These are phyloP conservation scores for Suillus ampliporus DNA, from an alignment of 768 basidiomycete genomes.

Conservation along the genomic window DNA sequence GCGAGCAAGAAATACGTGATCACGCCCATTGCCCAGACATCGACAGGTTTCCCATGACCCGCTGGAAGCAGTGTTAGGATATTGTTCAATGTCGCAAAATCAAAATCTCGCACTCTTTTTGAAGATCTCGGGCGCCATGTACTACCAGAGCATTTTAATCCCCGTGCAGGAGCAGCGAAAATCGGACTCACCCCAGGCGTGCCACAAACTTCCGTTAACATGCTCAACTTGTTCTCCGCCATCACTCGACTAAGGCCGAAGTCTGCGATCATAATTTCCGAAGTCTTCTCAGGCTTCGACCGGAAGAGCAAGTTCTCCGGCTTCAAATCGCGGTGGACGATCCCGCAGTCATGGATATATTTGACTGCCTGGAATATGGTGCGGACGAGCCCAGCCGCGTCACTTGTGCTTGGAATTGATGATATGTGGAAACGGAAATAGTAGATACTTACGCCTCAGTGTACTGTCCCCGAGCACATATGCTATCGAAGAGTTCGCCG, in stretches of 20 bases:
- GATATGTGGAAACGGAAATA: conserved; percentile 24
- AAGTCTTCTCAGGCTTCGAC: conserved; percentile 77
- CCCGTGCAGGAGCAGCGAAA: neutral
- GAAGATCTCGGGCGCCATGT: conserved; percentile 98
- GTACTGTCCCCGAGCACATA: conserved; percentile 97
- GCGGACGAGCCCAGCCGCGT: conserved; percentile 87
- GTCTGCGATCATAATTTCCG: conserved; percentile 97
- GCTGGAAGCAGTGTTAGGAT: conserved; percentile 44
- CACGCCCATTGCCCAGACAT: conserved; percentile 98
- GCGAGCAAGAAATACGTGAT: conserved; percentile 96
- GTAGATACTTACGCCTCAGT: conserved; percentile 77
- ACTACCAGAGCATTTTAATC: conserved; percentile 45
- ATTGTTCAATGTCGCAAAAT: neutral
- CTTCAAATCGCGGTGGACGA: conserved; percentile 97
- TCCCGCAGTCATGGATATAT: conserved; percentile 90
- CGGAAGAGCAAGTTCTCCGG: conserved; percentile 98
- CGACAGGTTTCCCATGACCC: conserved; percentile 94
- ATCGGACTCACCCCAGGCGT: conserved; percentile 74
- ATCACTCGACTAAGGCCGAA: conserved; percentile 93
- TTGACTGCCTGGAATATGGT: conserved; percentile 87
- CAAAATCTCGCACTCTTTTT: conserved; percentile 67
- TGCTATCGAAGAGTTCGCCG: conserved; percentile 98
- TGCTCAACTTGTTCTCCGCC: conserved; percentile 85
- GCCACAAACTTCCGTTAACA: conserved; percentile 95
- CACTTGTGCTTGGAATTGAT: conserved; percentile 49